Percentiles rank a stretch among this genome's conserved stretches.
Evolutionary conservation across 441 rosid genomes (phyloP).

Genomic region (Lepidium campestre): DNA sequence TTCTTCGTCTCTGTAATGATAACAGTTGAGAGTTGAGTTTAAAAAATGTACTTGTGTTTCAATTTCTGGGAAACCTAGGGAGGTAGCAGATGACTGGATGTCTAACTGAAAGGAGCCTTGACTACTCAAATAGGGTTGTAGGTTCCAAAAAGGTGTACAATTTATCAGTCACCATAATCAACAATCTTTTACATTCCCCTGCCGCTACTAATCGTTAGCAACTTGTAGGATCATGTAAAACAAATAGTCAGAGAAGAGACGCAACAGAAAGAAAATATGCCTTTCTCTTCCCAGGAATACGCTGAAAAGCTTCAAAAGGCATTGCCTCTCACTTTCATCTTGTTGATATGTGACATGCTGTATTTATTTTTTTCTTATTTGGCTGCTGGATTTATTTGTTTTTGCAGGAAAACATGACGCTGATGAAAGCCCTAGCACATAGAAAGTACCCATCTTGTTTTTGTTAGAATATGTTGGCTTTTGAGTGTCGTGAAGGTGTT

Average conservation of each 20-base stretch:
- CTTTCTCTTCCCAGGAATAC: slow-evolving; percentile 31
- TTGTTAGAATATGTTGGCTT: slow-evolving; percentile 1
- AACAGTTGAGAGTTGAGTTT: not conserved
- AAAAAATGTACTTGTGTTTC: not conserved
- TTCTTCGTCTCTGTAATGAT: not conserved
- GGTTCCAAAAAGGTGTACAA: not conserved
- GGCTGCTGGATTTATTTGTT: slow-evolving; percentile 2
- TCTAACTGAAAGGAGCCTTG: not conserved
- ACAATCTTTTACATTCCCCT: not conserved
- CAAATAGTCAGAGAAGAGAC: slow-evolving; percentile 26
- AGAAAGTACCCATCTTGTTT: slow-evolving; percentile 44
- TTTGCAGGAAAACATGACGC: slow-evolving; percentile 50
- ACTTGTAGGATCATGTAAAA: slow-evolving; percentile 28
- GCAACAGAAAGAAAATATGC: slow-evolving; percentile 17
- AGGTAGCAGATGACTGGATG: not conserved
- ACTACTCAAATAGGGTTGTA: not conserved
- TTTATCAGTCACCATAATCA: not conserved
- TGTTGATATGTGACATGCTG: not conserved
- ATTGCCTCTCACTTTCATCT: not conserved
- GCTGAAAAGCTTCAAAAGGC: slow-evolving; percentile 53
- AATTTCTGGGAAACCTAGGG: not conserved
- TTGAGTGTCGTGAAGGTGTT: slow-evolving; percentile 9
- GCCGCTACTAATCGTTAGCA: not conserved
- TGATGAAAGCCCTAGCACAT: slow-evolving; percentile 48
- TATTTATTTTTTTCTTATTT: not conserved